Percentiles rank a stretch among this genome's conserved stretches.
Conservation (phyloP, 257 asterid genomes). For the Solanum pennellii region DNA sequence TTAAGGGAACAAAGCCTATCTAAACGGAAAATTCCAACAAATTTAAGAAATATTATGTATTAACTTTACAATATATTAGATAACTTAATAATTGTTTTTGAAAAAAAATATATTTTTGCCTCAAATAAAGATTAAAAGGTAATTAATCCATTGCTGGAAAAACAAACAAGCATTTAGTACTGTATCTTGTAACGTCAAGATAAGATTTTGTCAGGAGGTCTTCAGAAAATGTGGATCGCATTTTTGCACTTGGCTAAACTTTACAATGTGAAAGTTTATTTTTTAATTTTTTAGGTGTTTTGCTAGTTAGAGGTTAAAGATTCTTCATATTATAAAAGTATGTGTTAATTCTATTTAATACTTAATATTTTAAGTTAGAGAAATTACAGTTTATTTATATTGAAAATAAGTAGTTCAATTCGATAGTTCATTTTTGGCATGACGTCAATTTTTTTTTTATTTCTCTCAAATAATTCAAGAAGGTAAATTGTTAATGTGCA, state of each 20-base stretch:
- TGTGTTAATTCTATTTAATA: background rate
- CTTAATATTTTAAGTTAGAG: no score
- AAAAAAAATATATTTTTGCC: no score
- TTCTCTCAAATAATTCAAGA: background rate
- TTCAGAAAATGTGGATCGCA: background rate
- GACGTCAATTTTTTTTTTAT: background rate
- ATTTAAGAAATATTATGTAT: no score
- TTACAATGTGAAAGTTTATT: background rate
- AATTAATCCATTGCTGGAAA: no score
- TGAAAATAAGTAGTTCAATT: background rate
- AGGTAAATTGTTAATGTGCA: no score
- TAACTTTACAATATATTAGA: background rate
- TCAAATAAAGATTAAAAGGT: no score
- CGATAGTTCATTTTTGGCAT: background rate
- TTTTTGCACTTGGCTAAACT: background rate
- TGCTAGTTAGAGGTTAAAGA: background rate
- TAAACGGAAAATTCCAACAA: background rate
- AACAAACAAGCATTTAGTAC: background rate
- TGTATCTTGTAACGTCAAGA: background rate
- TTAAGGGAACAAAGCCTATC: background rate
- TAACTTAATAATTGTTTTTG: no score
- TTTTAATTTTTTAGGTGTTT: background rate
- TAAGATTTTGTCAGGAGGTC: background rate
- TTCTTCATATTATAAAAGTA: background rate
- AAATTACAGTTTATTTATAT: background rate